Evolutionary conservation across 2,329 filamentous ascomycete genomes (phyloP), one percentile per base, ranked within the genome.

Genomic region (Helotiales sp.): DNA sequence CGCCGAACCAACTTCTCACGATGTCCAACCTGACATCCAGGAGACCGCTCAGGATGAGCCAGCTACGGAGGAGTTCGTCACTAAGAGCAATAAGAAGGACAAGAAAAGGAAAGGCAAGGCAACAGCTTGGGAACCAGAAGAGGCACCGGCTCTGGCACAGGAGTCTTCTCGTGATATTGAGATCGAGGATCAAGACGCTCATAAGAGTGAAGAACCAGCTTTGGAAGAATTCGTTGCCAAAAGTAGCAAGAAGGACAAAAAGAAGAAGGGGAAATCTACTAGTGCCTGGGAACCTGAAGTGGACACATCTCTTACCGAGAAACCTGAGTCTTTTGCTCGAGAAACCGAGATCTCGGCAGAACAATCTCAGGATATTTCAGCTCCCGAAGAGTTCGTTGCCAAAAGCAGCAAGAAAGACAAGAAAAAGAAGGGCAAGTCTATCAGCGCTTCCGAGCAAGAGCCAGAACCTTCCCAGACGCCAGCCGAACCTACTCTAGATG

Each of bases 221-320:
- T n/a, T n/a, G 19, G 58, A 61, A 17, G 52, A 60, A 8, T 55
- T 58, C 25, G 51, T 19, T 27, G 27, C 27, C 10, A 25, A 56
- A n/a, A 29, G 50, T n/a, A 47, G 66, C 22, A 72, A 69, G 65
- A 73, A 72, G 57, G 60, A 63, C 46, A 74, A 73, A 64, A 74
- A 68, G 15, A 34, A 34, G 31, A 34, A 34, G 29, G 42, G 38
- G 12, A 54, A 59, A 17, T 42, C 52, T 9, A 15, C 31, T 15
- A 9, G 9, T 9, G 9, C 31, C 15, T 34, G 31, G 46, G 46
- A 31, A 48, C 46, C 46, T 31, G 46, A 48, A 30, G 25, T 4
- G 13, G 46, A 31, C 12, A 24, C 19, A 15, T 13, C 40, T 31
- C 5, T 22, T 17, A 7, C 27, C 15, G 40, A 44, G 15, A 24